Base-by-base conservation (phyloP, 768 basidiomycete genomes). In the Pseudohyphozyma bogoriensis region DNA sequence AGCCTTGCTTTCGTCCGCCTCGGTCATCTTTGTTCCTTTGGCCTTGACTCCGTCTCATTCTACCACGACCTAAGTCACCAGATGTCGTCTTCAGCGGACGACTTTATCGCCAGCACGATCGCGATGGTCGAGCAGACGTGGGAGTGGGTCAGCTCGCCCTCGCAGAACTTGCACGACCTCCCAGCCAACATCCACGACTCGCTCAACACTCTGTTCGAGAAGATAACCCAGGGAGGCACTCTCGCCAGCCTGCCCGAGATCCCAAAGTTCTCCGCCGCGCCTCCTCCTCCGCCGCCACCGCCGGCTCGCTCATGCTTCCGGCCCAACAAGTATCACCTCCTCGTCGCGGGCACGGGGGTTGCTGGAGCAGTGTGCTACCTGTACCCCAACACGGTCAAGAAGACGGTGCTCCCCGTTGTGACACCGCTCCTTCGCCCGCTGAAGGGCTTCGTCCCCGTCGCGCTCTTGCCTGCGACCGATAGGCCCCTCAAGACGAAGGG, bases 201-300 rank as follows among this genome's bases (percentile, higher is more conserved):
- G 40, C 31, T 50, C 28, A 13, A 2, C 47, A 45, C 29, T 13
- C 22, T 66, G 4, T 37, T 55, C 36, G 56, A 63, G 47, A 50
- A 50, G 28, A 9, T 67, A 49, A 64, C 62, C 8, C 50, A 60
- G 29, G 31, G 53, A 26, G 54, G 54, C 16, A 55, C 59, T 1
- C 42, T 46, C 44, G 26, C 52, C 12, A 46, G 56, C 8, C 53
- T 61, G 5, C 44, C 47, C 1, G 39, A 31, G n/a, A n/a, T 55
- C 50, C 55, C 64, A 26, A 28, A 54, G 22, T 28, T 42, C 22
- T 8, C 58, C 2, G 16, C 39, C 29, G 1, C 56, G 2, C 35
- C 59, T 9, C 26, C 58, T 16, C 55, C 60, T 15, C 58, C 55
- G 16, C 47, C 58, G 7, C 53, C 62, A 4, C 55, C 65, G 18